Conservation (phyloP, 1,284 basidiomycete species). For the Ustilago xerochloae region DNA sequence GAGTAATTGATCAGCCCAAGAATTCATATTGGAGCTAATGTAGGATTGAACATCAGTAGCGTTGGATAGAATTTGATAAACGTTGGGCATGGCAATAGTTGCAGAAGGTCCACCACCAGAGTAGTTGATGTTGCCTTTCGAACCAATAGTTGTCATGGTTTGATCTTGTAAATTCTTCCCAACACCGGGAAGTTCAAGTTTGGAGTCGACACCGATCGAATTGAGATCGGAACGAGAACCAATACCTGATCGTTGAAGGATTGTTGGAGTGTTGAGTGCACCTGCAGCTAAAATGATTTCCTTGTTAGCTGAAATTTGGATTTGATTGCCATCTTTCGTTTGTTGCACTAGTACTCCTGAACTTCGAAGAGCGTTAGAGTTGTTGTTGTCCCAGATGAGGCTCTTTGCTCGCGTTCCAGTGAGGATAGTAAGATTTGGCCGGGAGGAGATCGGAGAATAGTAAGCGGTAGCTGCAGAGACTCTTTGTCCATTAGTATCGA, state of each 20-base stretch:
- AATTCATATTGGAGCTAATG: slow-evolving; percentile 48
- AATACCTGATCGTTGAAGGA: slow-evolving; percentile 70
- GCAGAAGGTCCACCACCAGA: slow-evolving; percentile 53
- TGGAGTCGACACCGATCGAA: slow-evolving; percentile 60
- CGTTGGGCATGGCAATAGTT: slow-evolving; percentile 55
- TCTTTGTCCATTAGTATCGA: slow-evolving; percentile 30
- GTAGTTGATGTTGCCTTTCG: slow-evolving; percentile 30
- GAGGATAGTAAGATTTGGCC: slow-evolving; percentile 76
- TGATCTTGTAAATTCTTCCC: slow-evolving; percentile 70
- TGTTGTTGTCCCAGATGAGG: slow-evolving; percentile 47
- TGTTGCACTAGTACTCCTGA: slow-evolving; percentile 21
- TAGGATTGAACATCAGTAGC: slow-evolving; percentile 33
- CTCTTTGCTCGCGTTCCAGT: slow-evolving; percentile 67
- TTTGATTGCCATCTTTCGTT: slow-evolving; percentile 14
- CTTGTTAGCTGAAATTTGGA: slow-evolving; percentile 61
- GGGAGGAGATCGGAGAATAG: slow-evolving; percentile 68
- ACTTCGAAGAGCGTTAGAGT: slow-evolving; percentile 31
- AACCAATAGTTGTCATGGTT: slow-evolving; percentile 65
- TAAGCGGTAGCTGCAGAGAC: slow-evolving; percentile 70
- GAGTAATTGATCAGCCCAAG: slow-evolving; percentile 50
- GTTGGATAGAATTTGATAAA: slow-evolving; percentile 48
- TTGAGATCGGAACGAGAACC: slow-evolving; percentile 66
- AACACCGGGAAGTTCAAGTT: slow-evolving; percentile 66
- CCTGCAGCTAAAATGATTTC: slow-evolving; percentile 71
- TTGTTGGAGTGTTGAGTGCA: slow-evolving; percentile 69